Base-by-base conservation (phyloP, 306 rosid genomes). In the Arachis stenosperma region DNA sequence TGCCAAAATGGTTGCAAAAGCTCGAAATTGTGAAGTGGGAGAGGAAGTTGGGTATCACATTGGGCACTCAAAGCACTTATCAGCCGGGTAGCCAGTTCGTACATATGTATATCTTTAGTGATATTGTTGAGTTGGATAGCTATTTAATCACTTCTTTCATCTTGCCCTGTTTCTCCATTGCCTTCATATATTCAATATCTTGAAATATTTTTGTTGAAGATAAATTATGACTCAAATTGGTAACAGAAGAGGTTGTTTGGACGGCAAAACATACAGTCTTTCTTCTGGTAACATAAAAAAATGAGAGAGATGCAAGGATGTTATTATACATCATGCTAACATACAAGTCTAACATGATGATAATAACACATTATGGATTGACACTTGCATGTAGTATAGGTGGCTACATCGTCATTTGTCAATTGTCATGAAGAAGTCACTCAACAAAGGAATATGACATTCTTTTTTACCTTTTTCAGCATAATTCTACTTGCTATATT, bases 21-120 rank as follows among this genome's bases (percentile, higher is more conserved):
- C 90, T 62, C 98, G 96, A 11, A 84, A 85, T 43, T 85, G 90
- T 81, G 88, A 75, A 74, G 17, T 90, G 75, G 98, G 96, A 36
- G 92, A 81, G 67, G 95, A 90, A 84, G 95, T 90, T 81, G 98
- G 96, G 67, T 92, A 90, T 79, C 98, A 90, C 77, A 90, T 92
- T 11, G 98, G 98, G 55, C 98, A 90, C 68, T 84, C 91, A 48
- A 90, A 84, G 76, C 71, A 85, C 71, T 65, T 83, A 0, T 85
- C 98, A 22, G 71, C 80, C 29, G 46, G 94, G 98, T 92, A 81
- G 37, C 37, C 37, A 2, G 78, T 72, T 36, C 60, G 42, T 43
- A 44, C 54, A 43, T 7, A 11, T 22, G 44, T 67, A 27, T 67
- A 42, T 48, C 39, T 6, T 42, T 5, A 42, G 46, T 41, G 29